Base-by-base conservation (phyloP, 352 stramenopile species). In the Phytophthora pluvialis region DNA sequence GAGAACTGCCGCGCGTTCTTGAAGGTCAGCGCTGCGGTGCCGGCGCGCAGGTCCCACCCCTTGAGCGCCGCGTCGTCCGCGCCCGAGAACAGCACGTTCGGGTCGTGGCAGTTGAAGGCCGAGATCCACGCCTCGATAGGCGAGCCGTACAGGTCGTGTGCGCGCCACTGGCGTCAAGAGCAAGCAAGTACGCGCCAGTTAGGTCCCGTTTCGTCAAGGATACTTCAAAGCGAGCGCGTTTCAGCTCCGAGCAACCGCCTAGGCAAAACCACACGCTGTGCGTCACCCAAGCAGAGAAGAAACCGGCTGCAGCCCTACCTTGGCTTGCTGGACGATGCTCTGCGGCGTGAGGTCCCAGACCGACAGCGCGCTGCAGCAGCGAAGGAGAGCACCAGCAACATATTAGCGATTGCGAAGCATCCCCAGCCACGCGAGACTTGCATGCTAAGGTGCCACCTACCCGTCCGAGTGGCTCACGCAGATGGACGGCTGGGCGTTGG, bases 101-200 rank as follows among this genome's bases (percentile, higher is more conserved):
- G 69, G 68, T 90, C 62, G 65, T 93, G 83, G 69, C 78, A 87
- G 68, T 93, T 79, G 60, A 92, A 94, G 29, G 82, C 86, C n/a
- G 69, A 64, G 66, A 94, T 94, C 88, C 88, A 95, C 18, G 81
- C 80, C 57, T 95, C 88, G 57, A 95, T 95, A 8, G 84, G 79
- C 39, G 78, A 79, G 8, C 84, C 88, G 42, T 81, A 92, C 29
- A 95, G 70, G 57, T 90, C 72, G 46, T 95, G 88, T 2, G 77
- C 88, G 18, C 67, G 55, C 88, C 88, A 95, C 86, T 94, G 44
- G 16, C 48, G 13, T 51, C 9, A 56, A 63, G n/a, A 56, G 16
- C 42, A 51, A 64, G 29, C 47, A 67, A 55, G 18, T 26, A n/a
- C n/a, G n/a, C n/a, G 9, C 13, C 32, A 48, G 54, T 77, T 49